These are phyloP conservation scores for Gautieria morchelliformis DNA, from an alignment of 768 basidiomycete species.

Conservation along the genomic window DNA sequence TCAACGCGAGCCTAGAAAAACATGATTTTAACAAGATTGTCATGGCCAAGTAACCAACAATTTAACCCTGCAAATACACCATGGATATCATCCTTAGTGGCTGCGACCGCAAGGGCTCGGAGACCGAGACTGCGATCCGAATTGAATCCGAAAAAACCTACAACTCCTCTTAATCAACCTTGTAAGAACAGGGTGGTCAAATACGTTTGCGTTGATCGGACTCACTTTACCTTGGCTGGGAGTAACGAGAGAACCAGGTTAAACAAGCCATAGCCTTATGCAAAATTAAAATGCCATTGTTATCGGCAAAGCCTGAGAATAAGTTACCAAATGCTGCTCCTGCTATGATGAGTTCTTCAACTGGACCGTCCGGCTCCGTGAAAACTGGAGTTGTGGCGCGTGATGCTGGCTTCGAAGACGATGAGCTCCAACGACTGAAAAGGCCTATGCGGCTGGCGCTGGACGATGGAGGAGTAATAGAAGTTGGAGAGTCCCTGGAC, in stretches of 20 bases:
- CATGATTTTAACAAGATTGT: neutral
- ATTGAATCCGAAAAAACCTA: conserved; percentile 70
- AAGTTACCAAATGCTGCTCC: conserved; percentile 67
- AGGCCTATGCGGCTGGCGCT: conserved; percentile 10
- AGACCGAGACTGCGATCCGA: conserved; percentile 62
- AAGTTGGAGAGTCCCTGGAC: conserved; percentile 15
- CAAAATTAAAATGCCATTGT: neutral
- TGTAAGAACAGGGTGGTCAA: neutral
- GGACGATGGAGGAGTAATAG: conserved; percentile 1
- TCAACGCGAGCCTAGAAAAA: conserved; percentile 50
- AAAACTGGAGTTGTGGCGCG: neutral
- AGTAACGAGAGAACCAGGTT: conserved; percentile 72
- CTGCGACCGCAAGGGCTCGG: conserved; percentile 58
- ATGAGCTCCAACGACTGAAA: conserved; percentile 19
- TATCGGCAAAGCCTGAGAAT: neutral
- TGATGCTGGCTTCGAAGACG: conserved; percentile 13
- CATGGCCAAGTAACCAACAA: neutral
- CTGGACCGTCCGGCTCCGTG: conserved; percentile 34
- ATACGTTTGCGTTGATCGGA: neutral
- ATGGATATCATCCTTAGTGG: conserved; percentile 61
- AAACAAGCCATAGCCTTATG: conserved; percentile 53
- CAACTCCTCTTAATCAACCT: conserved; percentile 41
- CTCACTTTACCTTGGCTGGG: conserved; percentile 61
- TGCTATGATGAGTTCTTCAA: conserved; percentile 65
- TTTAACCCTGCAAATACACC: conserved; percentile 65